These are phyloP conservation scores for Lachnellula hyalina DNA, from an alignment of 2,329 filamentous ascomycete genomes.

Conservation along the genomic window DNA sequence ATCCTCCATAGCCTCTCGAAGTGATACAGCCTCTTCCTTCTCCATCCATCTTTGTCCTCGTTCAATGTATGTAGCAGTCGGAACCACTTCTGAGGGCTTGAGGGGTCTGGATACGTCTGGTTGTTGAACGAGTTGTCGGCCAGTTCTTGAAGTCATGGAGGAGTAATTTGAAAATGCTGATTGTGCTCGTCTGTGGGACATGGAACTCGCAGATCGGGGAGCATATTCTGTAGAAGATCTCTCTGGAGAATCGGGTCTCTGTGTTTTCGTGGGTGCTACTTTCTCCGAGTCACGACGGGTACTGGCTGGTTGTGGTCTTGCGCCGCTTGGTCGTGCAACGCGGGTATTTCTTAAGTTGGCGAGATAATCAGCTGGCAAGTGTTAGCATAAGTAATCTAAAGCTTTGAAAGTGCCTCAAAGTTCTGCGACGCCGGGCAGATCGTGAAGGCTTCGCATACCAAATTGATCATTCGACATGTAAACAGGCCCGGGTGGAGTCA, in stretches of 20 bases:
- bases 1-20: constrained; percentile 68
- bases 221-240: constrained; percentile 14
- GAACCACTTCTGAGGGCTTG: constrained; percentile 56
- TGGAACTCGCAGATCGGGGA: constrained; percentile 24
- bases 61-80: constrained; percentile 66
- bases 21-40: constrained; percentile 66
- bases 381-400: constrained; percentile 11
- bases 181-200: constrained; percentile 27
- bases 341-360: constrained; percentile 65
- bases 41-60: constrained; percentile 73
- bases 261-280: constrained; percentile 35
- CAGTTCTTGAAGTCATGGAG: constrained; percentile 26
- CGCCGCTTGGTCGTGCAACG: constrained; percentile 62
- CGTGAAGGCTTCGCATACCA: constrained; percentile 40
- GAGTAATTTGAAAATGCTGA: constrained; percentile 28
- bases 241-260: constrained; percentile 1
- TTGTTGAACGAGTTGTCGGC: constrained; percentile 26
- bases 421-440: not conserved
- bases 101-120: constrained; percentile 33
- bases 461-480: constrained; percentile 66
- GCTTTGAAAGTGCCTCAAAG: not conserved
- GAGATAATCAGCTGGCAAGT: constrained; percentile 58
- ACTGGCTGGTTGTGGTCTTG: constrained; percentile 54
- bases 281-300: constrained; percentile 25
- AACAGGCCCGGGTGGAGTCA: constrained; percentile 54